Evolutionary conservation across 1,284 basidiomycete species (phyloP), one percentile per base, ranked within the genome.

Genomic region (Cryptococcus hybrid): DNA sequence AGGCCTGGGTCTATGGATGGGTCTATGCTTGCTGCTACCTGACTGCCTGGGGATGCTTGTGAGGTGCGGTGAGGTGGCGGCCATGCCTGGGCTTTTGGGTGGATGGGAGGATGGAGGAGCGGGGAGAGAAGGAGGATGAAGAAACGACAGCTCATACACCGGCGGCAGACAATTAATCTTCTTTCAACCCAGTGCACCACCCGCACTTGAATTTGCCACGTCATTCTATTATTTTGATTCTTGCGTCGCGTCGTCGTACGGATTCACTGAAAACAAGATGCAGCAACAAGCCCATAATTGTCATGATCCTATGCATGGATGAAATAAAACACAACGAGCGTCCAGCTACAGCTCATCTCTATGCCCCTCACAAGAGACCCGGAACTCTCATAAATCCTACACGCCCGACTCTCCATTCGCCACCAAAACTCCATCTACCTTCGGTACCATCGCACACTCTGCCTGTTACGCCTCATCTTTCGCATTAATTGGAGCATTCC

Each of bases 401-500:
- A 37, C 34, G 15, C 51, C 43, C 34, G 18, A 18, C 18, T 18
- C 18, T 18, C 18, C 34, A 44, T 38, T n/a, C 42, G 15, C 36
- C 11, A 13, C 3, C 30, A 30, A 30, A 30, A 15, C 46, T 15
- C n/a, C 49, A 24, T 52, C 56, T 72, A 79, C 66, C 65, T 71
- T 61, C 78, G 66, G 78, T 74, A 96, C 95, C 96, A 99, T 50
- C 92, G 82, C 7, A 94, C 89, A 57, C 87, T 86, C 81, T 92
- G 91, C 72, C 95, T 83, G 80, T 85, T 90, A 71, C 89, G 84
- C 70, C 94, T 82, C 89, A 98, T 98, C 84, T 99, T 99, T 65
- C 94, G 86, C 81, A 97, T 94, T 47, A 99, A 84, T 78, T 97
- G 93, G 49, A 98, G 84, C 90, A 95, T 91, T 47, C 91, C 92